phyloP scores from a whole-genome alignment of 2,329 filamentous ascomycete genomes.

The Penicillium sp. region DNA sequence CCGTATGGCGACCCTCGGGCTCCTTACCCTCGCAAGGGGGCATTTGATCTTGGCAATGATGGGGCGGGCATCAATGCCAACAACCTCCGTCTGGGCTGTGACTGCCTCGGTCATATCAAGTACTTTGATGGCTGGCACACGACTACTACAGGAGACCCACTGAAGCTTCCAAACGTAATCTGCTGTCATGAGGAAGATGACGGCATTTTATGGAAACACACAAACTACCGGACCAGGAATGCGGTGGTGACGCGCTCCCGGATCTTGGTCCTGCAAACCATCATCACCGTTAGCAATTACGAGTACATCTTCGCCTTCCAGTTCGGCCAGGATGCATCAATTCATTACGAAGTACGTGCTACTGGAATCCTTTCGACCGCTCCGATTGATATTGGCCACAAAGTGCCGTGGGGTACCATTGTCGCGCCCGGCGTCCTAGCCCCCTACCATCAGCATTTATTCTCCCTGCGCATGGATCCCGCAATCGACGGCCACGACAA shows the following conservation, averaged over 20 bases:
- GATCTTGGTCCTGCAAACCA: constrained; percentile 31
- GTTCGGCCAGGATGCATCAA: constrained; percentile 35
- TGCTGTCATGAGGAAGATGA: constrained; percentile 38
- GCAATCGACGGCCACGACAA: constrained; percentile 38
- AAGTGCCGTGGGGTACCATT: constrained; percentile 33
- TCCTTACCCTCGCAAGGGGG: constrained; percentile 37
- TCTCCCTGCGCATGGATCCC: constrained; percentile 40
- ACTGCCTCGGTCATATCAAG: constrained; percentile 39
- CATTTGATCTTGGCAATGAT: constrained; percentile 40
- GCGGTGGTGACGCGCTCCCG: constrained; percentile 29
- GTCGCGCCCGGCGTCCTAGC: constrained; percentile 38
- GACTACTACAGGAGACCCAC: constrained; percentile 27
- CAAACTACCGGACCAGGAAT: constrained; percentile 32
- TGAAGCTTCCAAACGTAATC: constrained; percentile 36
- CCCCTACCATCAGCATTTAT: constrained; percentile 40
- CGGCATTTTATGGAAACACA: constrained; percentile 37
- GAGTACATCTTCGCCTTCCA: constrained; percentile 40
- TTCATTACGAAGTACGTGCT: constrained; percentile 38
- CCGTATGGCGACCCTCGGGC: constrained; percentile 38
- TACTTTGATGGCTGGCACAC: constrained; percentile 38
- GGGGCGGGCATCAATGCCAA: constrained; percentile 39
- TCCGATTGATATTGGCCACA: constrained; percentile 30
- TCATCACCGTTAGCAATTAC: constrained; percentile 39
- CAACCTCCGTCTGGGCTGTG: constrained; percentile 35
- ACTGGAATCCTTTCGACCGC: constrained; percentile 41